Base-by-base conservation (phyloP, 129 eudicot genomes). In the Flaveria sonorensis region DNA sequence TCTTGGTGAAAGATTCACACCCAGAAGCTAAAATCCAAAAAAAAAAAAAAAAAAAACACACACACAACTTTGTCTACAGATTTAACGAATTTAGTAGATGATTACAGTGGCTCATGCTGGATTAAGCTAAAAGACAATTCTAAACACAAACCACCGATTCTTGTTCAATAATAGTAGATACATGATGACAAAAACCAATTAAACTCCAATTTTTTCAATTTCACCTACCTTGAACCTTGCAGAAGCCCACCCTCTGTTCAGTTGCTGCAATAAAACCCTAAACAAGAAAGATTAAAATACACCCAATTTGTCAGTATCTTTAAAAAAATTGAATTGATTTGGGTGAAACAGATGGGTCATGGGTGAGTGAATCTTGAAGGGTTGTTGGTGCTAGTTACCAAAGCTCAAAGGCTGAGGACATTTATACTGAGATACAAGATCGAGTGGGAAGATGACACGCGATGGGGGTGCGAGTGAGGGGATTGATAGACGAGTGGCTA, bases 261-360 rank as follows among this genome's bases (percentile, higher is more conserved):
- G 72, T 81, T 74, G 75, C 47, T 39, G 75, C 64, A 83, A 76
- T 70, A 71, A 81, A 91, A 84, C 93, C 96, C 86, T 87, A 87
- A 81, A 60, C 30, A 63, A 61, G 70, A 73, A 47, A 24, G 72
- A 60, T 16, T 42, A 61, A 74, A 60, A 61, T 24, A 60, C 77
- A 20, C 63, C 71, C 77, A 56, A 55, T 59, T 69, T 28, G 71
- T 69, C 64, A 65, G 71, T 57, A 57, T 36, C 52, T 2, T 13
- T 16, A 1, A 20, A 14, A 77, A 59, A 75, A 40, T 45, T n/a
- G 2, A 42, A 14, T 18, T 40, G 52, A 77, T 55, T 14, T 7
- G 8, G 59, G 67, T 18, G 79, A 65, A 67, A 63, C 82, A 77
- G 68, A 82, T 77, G 67, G 70, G 65, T 21, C 4, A 70, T 76